Base-by-base conservation (phyloP, 2,329 filamentous ascomycete genomes). In the Magnaporthales sp. region DNA sequence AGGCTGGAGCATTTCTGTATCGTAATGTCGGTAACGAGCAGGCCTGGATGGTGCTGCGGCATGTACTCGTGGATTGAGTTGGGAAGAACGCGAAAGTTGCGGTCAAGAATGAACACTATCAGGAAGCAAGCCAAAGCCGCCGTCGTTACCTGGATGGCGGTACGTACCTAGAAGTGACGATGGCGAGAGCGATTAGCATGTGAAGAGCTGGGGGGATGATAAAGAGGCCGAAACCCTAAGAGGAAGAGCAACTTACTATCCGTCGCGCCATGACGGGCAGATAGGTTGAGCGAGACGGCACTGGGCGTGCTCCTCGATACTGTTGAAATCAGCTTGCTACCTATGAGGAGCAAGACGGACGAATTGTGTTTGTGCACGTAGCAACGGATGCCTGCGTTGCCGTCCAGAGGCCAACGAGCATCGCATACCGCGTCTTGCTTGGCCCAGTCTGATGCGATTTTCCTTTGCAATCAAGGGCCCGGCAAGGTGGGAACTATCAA, bases 11-110 rank as follows among this genome's bases (percentile, higher is more conserved):
- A 97, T 65, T 84, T 89, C 22, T 86, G 84, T 69, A 97, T 84
- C 38, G 89, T 91, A 68, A 97, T 83, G 78, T 97, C 93, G 74
- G 92, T 96, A 72, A 97, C 87, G 73, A 96, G 88, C 68, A 90
- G 85, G 70, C 93, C 93, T 60, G 91, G 86, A 74, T 96, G 91
- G 77, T 97, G 93, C 69, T 88, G 86, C 29, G 93, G 93, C 73
- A 96, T 87, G 77, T 94, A 91, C 76, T 88, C 90, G 81, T 97
- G 93, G 71, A 97, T 90, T 68, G 90, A 86, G 73, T 89, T 88
- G 58, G 93, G 93, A 46, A 97, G 87, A 68, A 97, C 90, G 71
- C 91, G 86, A 80, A 95, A 96, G 75, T 90, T 91, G 74, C 89
- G 91, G 79, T 97, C 93, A 80, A 97, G 88, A 76, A 96, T 84